These are phyloP conservation scores for Candida nanaspora DNA, from an alignment of 805 yeast species.

Conservation along the genomic window DNA sequence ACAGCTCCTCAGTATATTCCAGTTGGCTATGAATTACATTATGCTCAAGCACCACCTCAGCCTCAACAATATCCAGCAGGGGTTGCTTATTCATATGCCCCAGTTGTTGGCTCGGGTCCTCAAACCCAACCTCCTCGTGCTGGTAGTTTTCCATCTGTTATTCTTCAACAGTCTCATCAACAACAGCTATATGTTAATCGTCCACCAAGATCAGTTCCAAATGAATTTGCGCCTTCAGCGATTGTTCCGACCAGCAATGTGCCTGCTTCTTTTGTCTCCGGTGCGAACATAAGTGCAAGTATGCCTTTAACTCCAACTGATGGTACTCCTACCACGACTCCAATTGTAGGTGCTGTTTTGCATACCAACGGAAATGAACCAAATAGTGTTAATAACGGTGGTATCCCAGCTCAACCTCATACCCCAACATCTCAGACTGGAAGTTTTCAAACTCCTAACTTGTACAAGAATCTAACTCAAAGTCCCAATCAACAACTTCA, in stretches of 20 bases:
- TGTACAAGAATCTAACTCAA: not conserved
- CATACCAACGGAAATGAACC: too few species aligned
- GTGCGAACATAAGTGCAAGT: too few species aligned
- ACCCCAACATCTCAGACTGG: not conserved
- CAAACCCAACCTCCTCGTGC: constrained; percentile 3
- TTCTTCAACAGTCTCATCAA: constrained; percentile 4
- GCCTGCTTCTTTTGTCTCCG: not conserved
- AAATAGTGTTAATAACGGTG: too few species aligned
- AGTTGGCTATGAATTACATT: not conserved
- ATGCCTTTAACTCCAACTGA: not conserved
- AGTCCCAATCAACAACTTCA: not conserved
- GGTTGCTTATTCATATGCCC: not conserved
- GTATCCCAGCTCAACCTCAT: too few species aligned
- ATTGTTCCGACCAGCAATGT: not conserved
- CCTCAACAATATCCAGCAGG: constrained; percentile 1
- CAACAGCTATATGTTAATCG: constrained; percentile 5
- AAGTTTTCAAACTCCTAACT: not conserved
- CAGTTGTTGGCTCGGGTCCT: too few species aligned
- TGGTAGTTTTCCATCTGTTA: not conserved
- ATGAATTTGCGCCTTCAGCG: constrained; percentile 5
- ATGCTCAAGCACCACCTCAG: not conserved
- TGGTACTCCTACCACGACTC: not conserved
- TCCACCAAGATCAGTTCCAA: constrained; percentile 14
- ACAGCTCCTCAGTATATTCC: not conserved
- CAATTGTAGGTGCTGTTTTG: not conserved